A percentile compares a stretch with the other conserved stretches of the same genome.
Conservation (phyloP, 2,329 filamentous ascomycete genomes). For the Talaromyces islandicus region DNA sequence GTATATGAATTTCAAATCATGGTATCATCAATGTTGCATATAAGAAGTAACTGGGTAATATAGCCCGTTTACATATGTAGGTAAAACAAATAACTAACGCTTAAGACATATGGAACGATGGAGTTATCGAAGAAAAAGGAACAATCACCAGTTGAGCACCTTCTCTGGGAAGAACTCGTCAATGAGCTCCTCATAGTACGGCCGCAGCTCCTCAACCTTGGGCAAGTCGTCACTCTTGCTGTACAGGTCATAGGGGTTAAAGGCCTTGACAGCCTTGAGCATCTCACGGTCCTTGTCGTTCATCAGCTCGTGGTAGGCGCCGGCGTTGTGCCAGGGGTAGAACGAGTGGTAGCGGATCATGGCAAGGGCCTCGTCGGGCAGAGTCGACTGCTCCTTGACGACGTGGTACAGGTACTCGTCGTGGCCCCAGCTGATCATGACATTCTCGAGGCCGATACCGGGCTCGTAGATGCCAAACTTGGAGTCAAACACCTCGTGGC, state of each 20-base stretch:
- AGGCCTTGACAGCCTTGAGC: constrained; percentile 73
- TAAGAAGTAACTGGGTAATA: not conserved
- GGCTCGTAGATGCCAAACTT: constrained; percentile 73
- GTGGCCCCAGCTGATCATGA: constrained; percentile 81
- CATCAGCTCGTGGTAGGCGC: constrained; percentile 79
- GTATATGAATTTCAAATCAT: not conserved
- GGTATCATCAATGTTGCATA: not conserved
- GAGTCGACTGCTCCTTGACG: constrained; percentile 70
- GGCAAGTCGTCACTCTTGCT: constrained; percentile 83
- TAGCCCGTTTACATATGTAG: not conserved
- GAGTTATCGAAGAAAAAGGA: not conserved
- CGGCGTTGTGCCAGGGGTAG: constrained; percentile 83
- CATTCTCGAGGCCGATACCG: constrained; percentile 75
- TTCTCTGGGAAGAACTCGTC: constrained; percentile 11
- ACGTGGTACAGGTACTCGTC: constrained; percentile 62
- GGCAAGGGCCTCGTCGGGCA: constrained; percentile 76
- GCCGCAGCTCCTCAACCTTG: constrained; percentile 63
- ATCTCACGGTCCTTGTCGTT: constrained; percentile 72
- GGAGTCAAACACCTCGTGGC: constrained; percentile 66
- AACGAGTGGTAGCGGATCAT: constrained; percentile 94
- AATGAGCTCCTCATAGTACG: constrained; percentile 12
- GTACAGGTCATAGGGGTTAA: constrained; percentile 89
- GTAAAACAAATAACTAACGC: not conserved
- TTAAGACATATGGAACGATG: too few species aligned
- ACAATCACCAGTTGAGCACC: constrained; percentile 9